Evolutionary conservation across 495 filamentous ascomycete species (phyloP), one percentile per base, ranked within the genome.

Genomic region (Podospora pseudoanserina): DNA sequence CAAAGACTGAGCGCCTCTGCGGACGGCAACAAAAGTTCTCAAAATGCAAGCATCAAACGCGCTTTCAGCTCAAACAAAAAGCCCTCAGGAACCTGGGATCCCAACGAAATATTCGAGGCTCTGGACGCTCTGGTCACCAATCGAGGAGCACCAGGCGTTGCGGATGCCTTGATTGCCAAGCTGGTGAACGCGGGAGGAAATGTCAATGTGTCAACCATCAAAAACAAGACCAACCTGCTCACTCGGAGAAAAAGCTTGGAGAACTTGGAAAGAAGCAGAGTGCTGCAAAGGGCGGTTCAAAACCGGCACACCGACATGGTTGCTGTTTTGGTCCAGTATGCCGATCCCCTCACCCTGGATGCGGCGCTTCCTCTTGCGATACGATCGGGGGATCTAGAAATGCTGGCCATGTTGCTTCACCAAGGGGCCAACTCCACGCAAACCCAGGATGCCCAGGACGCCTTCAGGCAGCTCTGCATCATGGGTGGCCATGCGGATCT

Each of bases 281-380:
- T 84, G 3, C 69, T 85, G 44, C 77, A 80, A 30, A 81, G 76
- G 54, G 82, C 82, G 5, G 78, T 84, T 57, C 71, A 80, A 65
- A 82, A 80, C 56, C 75, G 73, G 1, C 81, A 84, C 19, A 49
- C 69, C 26, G 82, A 85, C 53, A 85, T 85, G 82, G 74, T 85
- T 34, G 76, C 81, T 54, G 75, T 85, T 16, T 70, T 85, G 32
- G 72, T 79, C 20, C 77, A 76, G 7, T 75, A 82, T 54, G 80
- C 81, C 30, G 81, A 84, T 66, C 67, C 74, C 11, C 20, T 77
- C 27, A 76, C 76, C 28, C 72, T 84, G 59, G 77, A 83, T 65
- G 68, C 71, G 0, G 75, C 80, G 15, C 69, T 85, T 58, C 78
- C 79, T 0, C 61, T 74, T 15, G 82, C 82, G 2, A 74, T 85